Evolutionary conservation across 169 alveolate species (phyloP).

Genomic region (Plasmodium gaboni): DNA sequence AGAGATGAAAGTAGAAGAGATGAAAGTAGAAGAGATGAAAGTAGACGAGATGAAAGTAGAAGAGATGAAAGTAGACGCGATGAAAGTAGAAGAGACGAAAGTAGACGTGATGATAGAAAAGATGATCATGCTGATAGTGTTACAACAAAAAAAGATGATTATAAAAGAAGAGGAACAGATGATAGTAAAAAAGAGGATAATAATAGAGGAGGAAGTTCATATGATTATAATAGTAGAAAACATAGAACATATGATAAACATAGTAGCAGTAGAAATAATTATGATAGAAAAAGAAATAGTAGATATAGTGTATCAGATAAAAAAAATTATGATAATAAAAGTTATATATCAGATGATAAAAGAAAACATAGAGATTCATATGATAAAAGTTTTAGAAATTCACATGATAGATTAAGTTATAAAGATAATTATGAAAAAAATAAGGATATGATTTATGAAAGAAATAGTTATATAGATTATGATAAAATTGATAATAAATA

Average conservation of each 20-base stretch:
- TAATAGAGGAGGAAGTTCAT: slow-evolving; percentile 13
- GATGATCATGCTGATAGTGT: slow-evolving; percentile 14
- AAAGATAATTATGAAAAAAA: slow-evolving; percentile 36
- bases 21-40: slow-evolving; percentile 16
- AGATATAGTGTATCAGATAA: slow-evolving; percentile 33
- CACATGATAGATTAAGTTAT: slow-evolving; percentile 49
- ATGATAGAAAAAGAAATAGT: slow-evolving; percentile 53
- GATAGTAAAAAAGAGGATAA: slow-evolving; percentile 19
- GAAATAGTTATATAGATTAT: slow-evolving; percentile 54
- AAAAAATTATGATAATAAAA: slow-evolving; percentile 40
- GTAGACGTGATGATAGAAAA: slow-evolving; percentile 1
- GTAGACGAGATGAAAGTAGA: slow-evolving; percentile 6
- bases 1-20: slow-evolving; percentile 13
- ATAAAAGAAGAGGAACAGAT: slow-evolving; percentile 3
- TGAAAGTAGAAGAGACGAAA: background rate
- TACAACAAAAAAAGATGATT: background rate
- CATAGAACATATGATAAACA: slow-evolving; percentile 21
- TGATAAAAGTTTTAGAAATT: slow-evolving; percentile 40
- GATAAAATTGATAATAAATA: slow-evolving; percentile 70
- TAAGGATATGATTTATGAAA: slow-evolving; percentile 24
- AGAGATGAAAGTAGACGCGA: background rate
- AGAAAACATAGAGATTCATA: slow-evolving; percentile 43
- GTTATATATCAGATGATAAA: slow-evolving; percentile 42
- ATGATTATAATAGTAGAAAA: slow-evolving; percentile 22
- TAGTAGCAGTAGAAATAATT: slow-evolving; percentile 27